Conservation (phyloP, 306 rosid genomes). For the Gastrolobium villosum region DNA sequence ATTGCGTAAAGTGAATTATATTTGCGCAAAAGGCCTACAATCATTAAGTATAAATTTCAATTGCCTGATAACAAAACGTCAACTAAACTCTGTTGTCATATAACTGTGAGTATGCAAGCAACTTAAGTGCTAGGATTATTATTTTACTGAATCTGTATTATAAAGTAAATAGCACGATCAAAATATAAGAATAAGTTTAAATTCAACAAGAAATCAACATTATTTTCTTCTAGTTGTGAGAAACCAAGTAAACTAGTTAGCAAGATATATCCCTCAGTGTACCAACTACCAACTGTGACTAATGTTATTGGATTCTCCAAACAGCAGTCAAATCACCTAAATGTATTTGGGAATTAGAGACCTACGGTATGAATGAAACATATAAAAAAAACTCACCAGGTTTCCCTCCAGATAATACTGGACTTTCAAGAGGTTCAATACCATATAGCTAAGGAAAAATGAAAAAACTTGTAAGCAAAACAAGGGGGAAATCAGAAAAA, state of each 20-base stretch:
- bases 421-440: conserved; percentile 79
- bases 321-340: conserved; percentile 6
- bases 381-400: conserved; percentile 63
- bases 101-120: neutral
- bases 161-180: neutral
- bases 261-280: neutral
- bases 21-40: neutral
- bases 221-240: neutral
- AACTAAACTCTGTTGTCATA: neutral
- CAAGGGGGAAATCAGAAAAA: conserved; percentile 10
- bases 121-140: neutral
- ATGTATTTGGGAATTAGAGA: neutral
- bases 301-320: neutral
- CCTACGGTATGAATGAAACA: neutral
- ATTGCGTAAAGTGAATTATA: neutral
- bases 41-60: neutral
- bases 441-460: conserved; percentile 64
- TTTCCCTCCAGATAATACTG: conserved; percentile 75
- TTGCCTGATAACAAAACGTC: neutral
- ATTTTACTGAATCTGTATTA: neutral
- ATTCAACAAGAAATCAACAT: conserved; percentile 14
- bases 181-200: neutral
- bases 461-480: conserved; percentile 14
- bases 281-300: neutral
- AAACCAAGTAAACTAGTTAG: neutral